Base-by-base conservation (phyloP, 1,139 yeast genomes). In the Geotrichum citri-aurantii region DNA sequence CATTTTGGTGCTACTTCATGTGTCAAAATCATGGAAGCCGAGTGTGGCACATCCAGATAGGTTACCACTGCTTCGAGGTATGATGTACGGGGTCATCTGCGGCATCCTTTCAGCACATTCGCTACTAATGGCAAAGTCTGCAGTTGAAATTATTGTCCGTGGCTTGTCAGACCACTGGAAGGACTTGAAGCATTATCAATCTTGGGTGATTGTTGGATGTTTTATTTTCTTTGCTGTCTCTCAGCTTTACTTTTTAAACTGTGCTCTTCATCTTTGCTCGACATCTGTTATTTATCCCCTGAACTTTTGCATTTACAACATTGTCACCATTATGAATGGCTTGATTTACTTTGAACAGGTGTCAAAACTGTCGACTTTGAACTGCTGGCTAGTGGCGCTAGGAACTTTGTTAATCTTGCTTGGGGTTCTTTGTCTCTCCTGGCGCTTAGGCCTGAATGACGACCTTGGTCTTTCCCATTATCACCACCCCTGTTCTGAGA, bases 71-170 rank as follows among this genome's bases (percentile, higher is more conserved):
- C 54, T 62, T 8, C 60, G 78, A 67, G 96, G 92, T 1, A 72
- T 82, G 11, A 72, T 81, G 33, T 87, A 79, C 68, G 96, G 96
- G 1, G 70, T 84, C 17, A 76, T 85, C 1, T 85, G 92, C 52
- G 97, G 97, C 1, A 81, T 86, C 0, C 75, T 90, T 55, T 87
- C 96, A 0, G 96, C 96, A 0, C 96, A 89, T 69, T 88, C 96
- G 0, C 79, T 91, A 59, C 77, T 91, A 56, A 81, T 89, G 74
- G 96, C 97, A 31, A 91, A 91, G 71, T 83, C 92, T 1, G 80
- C 89, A 0, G 87, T 90, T 17, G 96, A 89, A 66, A 82, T 87
- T 21, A 71, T 86, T 3, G 66, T 74, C 10, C 66, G 72, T 24
- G 73, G 75, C 1, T 54, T 73, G 50, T 62, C 66, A 62, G 63